phyloP scores from a whole-genome alignment of 331 rosid species.

The Quercus tomentella region DNA sequence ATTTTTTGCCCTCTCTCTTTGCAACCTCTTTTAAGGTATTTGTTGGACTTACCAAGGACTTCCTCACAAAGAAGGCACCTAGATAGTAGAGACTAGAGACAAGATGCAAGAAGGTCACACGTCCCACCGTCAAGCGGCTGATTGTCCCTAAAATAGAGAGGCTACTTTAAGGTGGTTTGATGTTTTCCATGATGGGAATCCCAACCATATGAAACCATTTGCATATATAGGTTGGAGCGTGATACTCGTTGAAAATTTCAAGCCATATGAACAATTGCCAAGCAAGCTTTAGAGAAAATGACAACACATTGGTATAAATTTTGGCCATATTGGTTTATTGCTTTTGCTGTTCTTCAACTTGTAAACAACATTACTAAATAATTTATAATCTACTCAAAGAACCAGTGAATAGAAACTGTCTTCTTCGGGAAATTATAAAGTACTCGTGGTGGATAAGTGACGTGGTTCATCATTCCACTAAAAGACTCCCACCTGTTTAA shows the following conservation, averaged over 20 bases:
- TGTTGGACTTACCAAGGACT: no score
- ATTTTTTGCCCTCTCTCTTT: no score
- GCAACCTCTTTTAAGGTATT: no score
- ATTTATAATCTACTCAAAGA: no score
- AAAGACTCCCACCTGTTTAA: no score
- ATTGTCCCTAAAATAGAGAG: not conserved
- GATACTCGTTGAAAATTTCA: not conserved
- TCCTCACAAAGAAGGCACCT: no score
- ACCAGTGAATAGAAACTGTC: not conserved
- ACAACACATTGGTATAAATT: not conserved
- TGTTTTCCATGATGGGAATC: not conserved
- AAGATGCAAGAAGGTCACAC: not conserved
- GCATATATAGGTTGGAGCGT: not conserved
- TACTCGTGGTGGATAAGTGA: no score
- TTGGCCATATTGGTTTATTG: not conserved
- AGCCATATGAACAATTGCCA: not conserved
- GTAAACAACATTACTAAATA: not conserved
- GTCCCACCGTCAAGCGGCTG: not conserved
- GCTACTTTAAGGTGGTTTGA: not conserved
- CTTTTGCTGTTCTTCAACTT: not conserved
- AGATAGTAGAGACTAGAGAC: not conserved
- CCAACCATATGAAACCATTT: not conserved
- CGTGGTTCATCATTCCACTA: no score
- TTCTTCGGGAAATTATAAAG: no score
- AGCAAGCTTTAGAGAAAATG: not conserved